Evolutionary conservation across 257 asterid species (phyloP), one percentile per base, ranked within the genome.

Genomic region (Cinchona pubescens): DNA sequence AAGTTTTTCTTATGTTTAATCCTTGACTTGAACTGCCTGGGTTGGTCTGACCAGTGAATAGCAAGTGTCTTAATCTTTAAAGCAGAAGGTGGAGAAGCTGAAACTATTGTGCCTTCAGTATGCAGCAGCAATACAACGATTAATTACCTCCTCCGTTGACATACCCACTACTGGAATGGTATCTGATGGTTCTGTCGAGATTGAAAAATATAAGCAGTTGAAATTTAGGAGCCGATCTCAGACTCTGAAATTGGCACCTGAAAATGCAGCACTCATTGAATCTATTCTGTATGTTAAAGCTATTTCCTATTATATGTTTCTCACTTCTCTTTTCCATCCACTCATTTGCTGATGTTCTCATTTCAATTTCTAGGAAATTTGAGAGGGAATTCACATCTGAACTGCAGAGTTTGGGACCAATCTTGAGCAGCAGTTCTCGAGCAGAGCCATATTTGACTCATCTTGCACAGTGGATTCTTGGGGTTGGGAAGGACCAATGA

Each of bases 401-500:
- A 86, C 96, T 92, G 75, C 87, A 80, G 82, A 95, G 92, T 76
- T 82, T 92, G 76, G 99, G 98, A 58, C 99, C 99, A 7, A 88
- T 95, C 70, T 60, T 95, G 83, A 95, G 97, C 91, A 88, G 89
- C 82, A 85, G 98, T 74, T 92, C 98, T 27, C 84, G 86, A 37
- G 97, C 96, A 70, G 97, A 95, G 81, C 98, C 99, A 3, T 90
- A 92, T 85, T 72, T 95, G 78, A 92, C 99, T 80, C 99, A 95
- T 81, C 96, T 94, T 40, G 99, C 98, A 8, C 98, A 94, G 80
- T 91, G 91, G 98, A 95, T 94, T 80, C 96, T 92, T 74, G 99
- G 98, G n/a, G 94, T 84, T 34, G 99, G 96, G 59, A 85, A 85
- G 83, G 97, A 89, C 79, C 89, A 83, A 81, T 76, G 80, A 73